phyloP scores from a whole-genome alignment of 805 yeast genomes.

The Schwanniomyces sp. region DNA sequence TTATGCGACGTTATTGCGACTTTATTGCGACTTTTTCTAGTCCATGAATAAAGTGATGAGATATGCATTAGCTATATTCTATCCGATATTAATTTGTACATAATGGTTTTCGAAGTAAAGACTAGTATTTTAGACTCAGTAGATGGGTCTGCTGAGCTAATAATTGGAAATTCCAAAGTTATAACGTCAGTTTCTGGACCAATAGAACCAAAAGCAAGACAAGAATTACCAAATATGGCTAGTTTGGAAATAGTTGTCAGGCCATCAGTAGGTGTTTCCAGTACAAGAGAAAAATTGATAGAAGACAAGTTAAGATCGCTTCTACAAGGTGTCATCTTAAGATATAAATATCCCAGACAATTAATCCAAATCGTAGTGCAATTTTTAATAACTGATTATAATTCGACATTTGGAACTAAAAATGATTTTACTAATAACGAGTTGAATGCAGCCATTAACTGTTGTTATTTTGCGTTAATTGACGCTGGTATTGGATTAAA shows the following conservation, averaged over 20 bases:
- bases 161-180: constrained; percentile 53
- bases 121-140: constrained; percentile 51
- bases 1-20: too few species aligned
- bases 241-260: constrained; percentile 76
- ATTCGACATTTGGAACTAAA: constrained; percentile 7
- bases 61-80: neutral
- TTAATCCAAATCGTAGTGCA: constrained; percentile 45
- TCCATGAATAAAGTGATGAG: neutral
- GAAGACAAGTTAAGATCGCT: constrained; percentile 70
- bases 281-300: constrained; percentile 71
- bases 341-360: constrained; percentile 75
- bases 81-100: neutral
- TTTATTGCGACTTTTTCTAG: neutral
- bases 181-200: constrained; percentile 89
- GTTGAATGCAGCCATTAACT: constrained; percentile 69
- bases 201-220: constrained; percentile 76
- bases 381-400: constrained; percentile 30
- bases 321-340: constrained; percentile 57
- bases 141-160: constrained; percentile 76
- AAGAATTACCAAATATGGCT: constrained; percentile 78
- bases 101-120: constrained; percentile 17
- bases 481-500: constrained; percentile 77
- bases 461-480: constrained; percentile 68
- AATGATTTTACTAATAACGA: constrained; percentile 45
- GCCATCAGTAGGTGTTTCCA: constrained; percentile 75